phyloP scores from a whole-genome alignment of 140 eudicot genomes.

The Erigeron philadelphicus region DNA sequence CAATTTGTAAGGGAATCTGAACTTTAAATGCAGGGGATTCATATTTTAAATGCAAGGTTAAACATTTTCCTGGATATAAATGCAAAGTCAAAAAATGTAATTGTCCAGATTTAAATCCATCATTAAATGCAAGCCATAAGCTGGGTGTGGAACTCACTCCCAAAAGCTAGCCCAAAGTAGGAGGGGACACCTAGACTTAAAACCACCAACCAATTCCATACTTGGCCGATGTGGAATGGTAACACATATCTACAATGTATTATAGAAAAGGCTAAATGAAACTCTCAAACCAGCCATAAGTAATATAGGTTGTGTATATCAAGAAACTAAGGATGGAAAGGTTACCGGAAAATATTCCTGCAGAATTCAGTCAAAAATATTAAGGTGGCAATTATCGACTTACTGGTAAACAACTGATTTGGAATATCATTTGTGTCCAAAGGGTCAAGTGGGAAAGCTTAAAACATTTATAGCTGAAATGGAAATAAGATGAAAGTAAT shows the following conservation, averaged over 20 bases:
- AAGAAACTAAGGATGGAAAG: constrained; percentile 6
- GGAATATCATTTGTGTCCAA: neutral
- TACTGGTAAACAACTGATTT: neutral
- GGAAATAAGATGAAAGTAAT: neutral
- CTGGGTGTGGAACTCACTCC: too few species aligned
- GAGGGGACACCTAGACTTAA: too few species aligned
- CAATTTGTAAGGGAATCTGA: too few species aligned
- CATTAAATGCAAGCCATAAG: too few species aligned
- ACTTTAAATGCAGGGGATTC: too few species aligned
- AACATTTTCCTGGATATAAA: neutral
- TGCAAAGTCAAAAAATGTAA: neutral
- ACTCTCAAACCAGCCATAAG: neutral
- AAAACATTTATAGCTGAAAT: neutral
- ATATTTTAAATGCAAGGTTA: neutral
- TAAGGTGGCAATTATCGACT: neutral
- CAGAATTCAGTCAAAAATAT: neutral
- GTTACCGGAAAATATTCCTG: neutral
- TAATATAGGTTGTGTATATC: neutral
- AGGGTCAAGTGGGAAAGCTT: neutral
- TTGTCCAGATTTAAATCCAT: neutral
- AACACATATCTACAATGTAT: neutral
- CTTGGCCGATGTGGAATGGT: too few species aligned
- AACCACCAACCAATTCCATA: neutral
- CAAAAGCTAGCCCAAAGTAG: too few species aligned
- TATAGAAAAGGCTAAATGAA: neutral